Percentiles rank a stretch among this genome's conserved stretches.
These are phyloP conservation scores for Trichophyton mentagrophytes DNA, from an alignment of 2,329 filamentous ascomycete genomes.

Conservation along the genomic window DNA sequence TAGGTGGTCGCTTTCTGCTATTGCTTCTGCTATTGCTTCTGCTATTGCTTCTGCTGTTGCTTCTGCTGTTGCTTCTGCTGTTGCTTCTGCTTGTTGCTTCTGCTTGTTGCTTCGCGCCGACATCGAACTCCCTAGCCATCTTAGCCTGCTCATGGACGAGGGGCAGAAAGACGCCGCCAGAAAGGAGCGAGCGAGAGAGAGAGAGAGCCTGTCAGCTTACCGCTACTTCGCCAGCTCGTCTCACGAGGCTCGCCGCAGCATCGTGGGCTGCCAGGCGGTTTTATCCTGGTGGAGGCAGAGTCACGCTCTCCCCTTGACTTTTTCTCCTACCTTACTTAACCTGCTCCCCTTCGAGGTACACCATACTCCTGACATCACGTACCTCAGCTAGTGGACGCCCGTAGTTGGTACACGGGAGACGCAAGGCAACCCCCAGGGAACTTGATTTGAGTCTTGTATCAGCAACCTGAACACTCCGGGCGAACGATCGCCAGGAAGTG, in stretches of 20 bases:
- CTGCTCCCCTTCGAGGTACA: background rate
- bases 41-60: too few relatives aligned
- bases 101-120: too few relatives aligned
- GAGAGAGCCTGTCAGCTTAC: background rate
- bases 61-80: background rate
- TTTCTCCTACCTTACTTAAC: background rate
- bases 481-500: background rate
- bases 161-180: background rate
- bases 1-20: too few relatives aligned
- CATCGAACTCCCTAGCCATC: background rate
- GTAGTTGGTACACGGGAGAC: background rate
- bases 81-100: too few relatives aligned
- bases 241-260: background rate
- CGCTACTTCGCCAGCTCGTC: background rate
- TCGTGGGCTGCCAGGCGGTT: background rate
- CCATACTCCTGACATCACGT: background rate
- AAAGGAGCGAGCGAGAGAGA: background rate
- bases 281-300: background rate
- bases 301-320: background rate
- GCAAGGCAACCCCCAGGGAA: background rate
- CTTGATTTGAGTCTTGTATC: background rate
- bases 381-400: background rate
- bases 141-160: background rate
- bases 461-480: background rate
- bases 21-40: too few relatives aligned